Percentiles rank a stretch among this genome's conserved stretches.
These are phyloP conservation scores for Pyropia haitanensis DNA, from an alignment of 23 red algal species.

Conservation along the genomic window DNA sequence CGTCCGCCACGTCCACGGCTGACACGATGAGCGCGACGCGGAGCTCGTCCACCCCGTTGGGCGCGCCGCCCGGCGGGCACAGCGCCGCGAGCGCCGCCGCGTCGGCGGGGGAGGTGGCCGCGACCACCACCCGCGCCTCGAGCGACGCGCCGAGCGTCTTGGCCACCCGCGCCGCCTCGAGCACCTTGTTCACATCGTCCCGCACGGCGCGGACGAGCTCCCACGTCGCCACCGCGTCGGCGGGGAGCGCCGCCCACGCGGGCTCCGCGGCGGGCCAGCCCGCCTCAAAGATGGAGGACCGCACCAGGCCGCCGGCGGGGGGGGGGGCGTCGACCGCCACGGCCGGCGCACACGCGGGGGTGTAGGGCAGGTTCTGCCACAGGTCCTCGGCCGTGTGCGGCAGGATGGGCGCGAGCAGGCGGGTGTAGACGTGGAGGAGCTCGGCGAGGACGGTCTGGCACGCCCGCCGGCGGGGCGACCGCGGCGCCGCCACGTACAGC, in stretches of 20 bases:
- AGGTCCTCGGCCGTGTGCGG: slow-evolving; percentile 93
- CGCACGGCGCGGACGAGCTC: slow-evolving; percentile 41
- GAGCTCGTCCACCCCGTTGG: slow-evolving; percentile 71
- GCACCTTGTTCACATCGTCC: slow-evolving; percentile 75
- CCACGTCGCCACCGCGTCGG: slow-evolving; percentile 31
- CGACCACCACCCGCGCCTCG: slow-evolving; percentile 54
- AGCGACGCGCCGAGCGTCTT: slow-evolving; percentile 75
- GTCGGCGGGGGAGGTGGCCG: slow-evolving; percentile 9
- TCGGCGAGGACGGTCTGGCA: slow-evolving; percentile 75
- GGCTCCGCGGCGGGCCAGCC: slow-evolving; percentile 50
- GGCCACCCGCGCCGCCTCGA: slow-evolving; percentile 63
- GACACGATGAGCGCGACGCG: slow-evolving; percentile 77
- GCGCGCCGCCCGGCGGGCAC: slow-evolving; percentile 1
- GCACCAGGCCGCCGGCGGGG: too few species aligned
- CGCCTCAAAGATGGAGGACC: slow-evolving; percentile 42
- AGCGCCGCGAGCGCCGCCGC: slow-evolving; percentile 15
- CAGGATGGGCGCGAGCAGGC: slow-evolving; percentile 74
- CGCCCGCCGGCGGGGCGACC: slow-evolving; percentile 49
- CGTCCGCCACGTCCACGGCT: slow-evolving; percentile 33
- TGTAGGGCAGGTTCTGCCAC: slow-evolving; percentile 79
- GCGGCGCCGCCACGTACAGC: slow-evolving; percentile 61
- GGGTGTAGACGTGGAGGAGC: slow-evolving; percentile 49
- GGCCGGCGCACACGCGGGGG: slow-evolving; percentile 16
- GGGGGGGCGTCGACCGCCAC: slow-evolving; percentile 8
- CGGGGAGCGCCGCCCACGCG: not conserved